Evolutionary conservation across 441 rosid species (phyloP), one percentile per base, ranked within the genome.

Genomic region (Aquilaria agallochum): DNA sequence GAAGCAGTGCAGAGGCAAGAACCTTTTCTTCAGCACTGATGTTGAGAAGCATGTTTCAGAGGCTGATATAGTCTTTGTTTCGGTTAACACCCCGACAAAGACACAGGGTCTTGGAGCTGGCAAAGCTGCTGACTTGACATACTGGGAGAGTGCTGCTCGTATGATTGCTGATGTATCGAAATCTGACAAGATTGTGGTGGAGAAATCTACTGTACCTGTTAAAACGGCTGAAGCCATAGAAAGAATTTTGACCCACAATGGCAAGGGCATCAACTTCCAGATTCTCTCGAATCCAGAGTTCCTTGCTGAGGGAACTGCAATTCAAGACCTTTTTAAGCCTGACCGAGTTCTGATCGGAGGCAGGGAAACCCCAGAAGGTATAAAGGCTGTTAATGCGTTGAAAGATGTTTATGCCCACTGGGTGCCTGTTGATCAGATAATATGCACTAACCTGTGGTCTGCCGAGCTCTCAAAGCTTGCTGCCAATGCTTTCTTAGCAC

Each of bases 101-200:
- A 83, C 86, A 13, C 81, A 68, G 55, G 91, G 91, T 49, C 91
- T 85, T 53, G 88, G 91, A 11, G 91, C 86, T 31, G 91, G 91
- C 52, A 83, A 85, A 71, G 91, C 88, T 0, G 91, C 88, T 4
- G 91, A 83, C 61, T 68, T 85, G 60, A 85, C 91, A 3, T 83
- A 85, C 74, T 85, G 91, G 91, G 91, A 85, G 74, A 85, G 88
- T 59, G 88, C 88, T 13, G 91, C 88, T 45, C 80, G 91, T 3
- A 83, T 85, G 88, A 85, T 85, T 30, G 91, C 88, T 45, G 86
- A 85, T 68, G 85, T 85, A 9, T 72, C 91, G 4, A 80, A 77
- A 50, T 83, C 88, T 8, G 74, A 80, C 74, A 85, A 85, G 56
- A 85, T 83, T 6, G 83, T 80, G 36, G 91, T 83, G 1, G 91